Evolutionary conservation across 2,329 filamentous ascomycete genomes (phyloP), one percentile per base, ranked within the genome.

Genomic region (Biscogniauxia mediterranea): DNA sequence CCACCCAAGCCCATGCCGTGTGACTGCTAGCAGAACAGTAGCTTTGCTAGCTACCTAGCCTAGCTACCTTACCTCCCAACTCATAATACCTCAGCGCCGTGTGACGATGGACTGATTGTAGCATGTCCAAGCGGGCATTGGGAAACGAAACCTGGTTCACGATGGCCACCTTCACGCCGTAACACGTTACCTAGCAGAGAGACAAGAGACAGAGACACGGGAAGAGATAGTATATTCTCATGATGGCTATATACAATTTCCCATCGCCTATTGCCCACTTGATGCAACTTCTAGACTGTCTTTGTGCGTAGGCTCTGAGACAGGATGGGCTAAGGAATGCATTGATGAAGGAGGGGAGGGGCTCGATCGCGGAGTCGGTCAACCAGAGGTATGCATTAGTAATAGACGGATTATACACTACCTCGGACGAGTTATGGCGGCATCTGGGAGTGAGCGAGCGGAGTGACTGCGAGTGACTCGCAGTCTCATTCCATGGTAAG

Each of bases 71-170:
- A 32, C 28, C 28, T n/a, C 13, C 17, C 11, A 55, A 60, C 62
- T 61, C 62, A 60, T 57, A 57, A 51, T 57, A 64, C 62, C 56
- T 62, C 54, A 54, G 23, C 56, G 62, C 32, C 50, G 64, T 63
- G 58, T 62, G 61, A 38, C 52, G 52, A 58, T 55, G 19, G 25
- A 49, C 59, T 63, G 59, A 61, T 66, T 68, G 57, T 53, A 67
- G 64, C 59, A 69, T 70, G 61, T 66, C 64, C 63, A 64, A 62
- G 65, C 61, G 60, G 62, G 60, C 49, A 56, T 62, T 61, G 56
- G 61, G 59, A 51, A 46, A 46, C 28, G 7, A n/a, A 46, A 46
- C 38, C 38, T n/a, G 38, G 38, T 46, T 17, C 17, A 46, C 13
- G 38, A 57, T 62, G 51, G 61, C 19, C 17, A 20, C 52, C 58